Base-by-base conservation (phyloP, 805 yeast genomes). In the Torulaspora indica region DNA sequence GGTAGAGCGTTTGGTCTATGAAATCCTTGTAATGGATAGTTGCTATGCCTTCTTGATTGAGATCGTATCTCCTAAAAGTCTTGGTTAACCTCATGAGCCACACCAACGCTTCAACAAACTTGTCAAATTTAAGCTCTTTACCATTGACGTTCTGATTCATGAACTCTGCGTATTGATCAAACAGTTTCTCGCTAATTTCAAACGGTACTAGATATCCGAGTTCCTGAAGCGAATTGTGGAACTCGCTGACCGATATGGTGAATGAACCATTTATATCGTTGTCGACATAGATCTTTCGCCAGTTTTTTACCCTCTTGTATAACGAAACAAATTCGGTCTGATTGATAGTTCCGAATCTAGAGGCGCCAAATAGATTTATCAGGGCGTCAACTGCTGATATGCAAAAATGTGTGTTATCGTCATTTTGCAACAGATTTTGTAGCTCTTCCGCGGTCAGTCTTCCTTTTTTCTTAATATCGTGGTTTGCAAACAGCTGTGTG, bases 81-180 rank as follows among this genome's bases (percentile, higher is more conserved):
- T 84, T 89, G 1, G 95, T 85, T 51, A 85, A 74, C 50, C 86
- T 77, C 58, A 86, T 74, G 52, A 87, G 70, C 74, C 86, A 83
- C 13, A 86, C 84, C 52, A 87, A 72, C 42, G 85, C 74, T 60
- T 87, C 95, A 20, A 87, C 88, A 64, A 87, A 87, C 61, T 79
- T 74, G 61, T 87, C 95, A 62, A 87, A 87, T 47, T 84, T 79
- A 64, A 87, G 60, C 46, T 67, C 71, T 41, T 63, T 64, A 1
- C 62, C 62, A 14, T 55, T 57, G 6, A 53, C 51, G 24, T 52
- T 51, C 15, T 57, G 56, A 32, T 60, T 59, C 17, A 57, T 49
- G 29, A 59, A 61, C 34, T 63, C 67, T 1, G 66, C 58, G 52
- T 59, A 63, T 31, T 61, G 66, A 36, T 64, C 69, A 44, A 65